Conservation (phyloP, 352 stramenopile genomes). For the Aphanomyces cochlioides region DNA sequence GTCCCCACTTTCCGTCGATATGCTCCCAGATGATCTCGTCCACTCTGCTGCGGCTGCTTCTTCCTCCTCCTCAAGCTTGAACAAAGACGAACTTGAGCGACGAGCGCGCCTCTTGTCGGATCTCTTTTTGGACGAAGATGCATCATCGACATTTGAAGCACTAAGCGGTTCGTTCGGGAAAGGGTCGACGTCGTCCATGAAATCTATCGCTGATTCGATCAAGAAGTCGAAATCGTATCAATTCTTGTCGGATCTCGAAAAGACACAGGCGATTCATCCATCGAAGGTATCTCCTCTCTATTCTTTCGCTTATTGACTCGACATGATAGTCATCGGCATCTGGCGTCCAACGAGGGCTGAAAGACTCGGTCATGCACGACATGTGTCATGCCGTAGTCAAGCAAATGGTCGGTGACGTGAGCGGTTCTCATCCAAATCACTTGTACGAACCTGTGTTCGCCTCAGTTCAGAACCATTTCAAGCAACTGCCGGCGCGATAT, state of each 20-base stretch:
- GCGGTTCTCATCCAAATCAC: constrained; percentile 74
- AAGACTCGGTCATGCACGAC: constrained; percentile 84
- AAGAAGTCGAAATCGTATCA: constrained; percentile 79
- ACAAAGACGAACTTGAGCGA: constrained; percentile 6
- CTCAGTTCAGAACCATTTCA: constrained; percentile 77
- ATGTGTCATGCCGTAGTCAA: constrained; percentile 85
- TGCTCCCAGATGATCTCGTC: neutral
- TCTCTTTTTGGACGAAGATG: constrained; percentile 5
- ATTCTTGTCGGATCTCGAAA: constrained; percentile 74
- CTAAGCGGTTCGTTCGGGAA: constrained; percentile 67
- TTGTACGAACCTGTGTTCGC: constrained; percentile 82
- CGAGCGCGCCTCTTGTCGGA: constrained; percentile 11
- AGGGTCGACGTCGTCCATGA: constrained; percentile 31
- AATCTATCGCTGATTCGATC: constrained; percentile 43
- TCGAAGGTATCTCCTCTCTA: constrained; percentile 40
- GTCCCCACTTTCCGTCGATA: neutral
- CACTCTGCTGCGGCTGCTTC: neutral
- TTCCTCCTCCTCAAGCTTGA: neutral
- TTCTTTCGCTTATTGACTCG: no score
- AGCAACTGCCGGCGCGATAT: constrained; percentile 73
- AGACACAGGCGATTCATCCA: constrained; percentile 38
- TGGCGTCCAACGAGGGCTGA: constrained; percentile 75
- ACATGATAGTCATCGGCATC: constrained; percentile 50
- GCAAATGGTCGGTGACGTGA: constrained; percentile 84
- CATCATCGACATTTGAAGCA: constrained; percentile 13